Conservation (phyloP, 805 yeast species). For the Torulaspora franciscae region DNA sequence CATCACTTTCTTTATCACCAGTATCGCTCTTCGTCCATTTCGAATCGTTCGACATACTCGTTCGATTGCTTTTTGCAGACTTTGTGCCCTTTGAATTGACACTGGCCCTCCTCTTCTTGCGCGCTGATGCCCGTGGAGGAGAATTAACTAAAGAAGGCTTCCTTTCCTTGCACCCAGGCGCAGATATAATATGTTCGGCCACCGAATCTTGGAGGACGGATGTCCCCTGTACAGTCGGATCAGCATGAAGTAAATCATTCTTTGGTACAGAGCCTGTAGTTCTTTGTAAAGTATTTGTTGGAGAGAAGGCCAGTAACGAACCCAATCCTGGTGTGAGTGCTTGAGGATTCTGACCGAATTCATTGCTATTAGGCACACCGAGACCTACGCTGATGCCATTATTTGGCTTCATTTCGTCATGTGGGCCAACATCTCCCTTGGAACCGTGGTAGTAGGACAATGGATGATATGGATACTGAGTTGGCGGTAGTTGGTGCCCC, state of each 20-base stretch:
- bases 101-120: conserved; percentile 11
- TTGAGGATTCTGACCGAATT: background rate
- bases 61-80: conserved; percentile 12
- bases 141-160: conserved; percentile 5
- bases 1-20: conserved; percentile 40
- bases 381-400: background rate
- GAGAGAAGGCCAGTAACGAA: conserved; percentile 9
- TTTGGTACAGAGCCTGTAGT: background rate
- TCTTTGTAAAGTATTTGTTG: conserved; percentile 1
- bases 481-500: conserved; percentile 1
- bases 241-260: background rate
- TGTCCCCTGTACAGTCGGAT: background rate
- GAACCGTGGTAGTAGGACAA: conserved; percentile 16
- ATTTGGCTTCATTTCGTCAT: conserved; percentile 1
- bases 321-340: conserved; percentile 14
- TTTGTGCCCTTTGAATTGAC: conserved; percentile 9
- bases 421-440: conserved; percentile 1
- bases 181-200: conserved; percentile 2
- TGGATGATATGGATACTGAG: conserved; percentile 17
- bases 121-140: conserved; percentile 4
- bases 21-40: conserved; percentile 1
- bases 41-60: conserved; percentile 6
- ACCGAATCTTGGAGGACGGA: background rate
- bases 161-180: conserved; percentile 4
- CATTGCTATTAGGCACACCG: conserved; percentile 1